Evolutionary conservation across 2,329 filamentous ascomycete species (phyloP).

Genomic region (Ophiostoma sp.): DNA sequence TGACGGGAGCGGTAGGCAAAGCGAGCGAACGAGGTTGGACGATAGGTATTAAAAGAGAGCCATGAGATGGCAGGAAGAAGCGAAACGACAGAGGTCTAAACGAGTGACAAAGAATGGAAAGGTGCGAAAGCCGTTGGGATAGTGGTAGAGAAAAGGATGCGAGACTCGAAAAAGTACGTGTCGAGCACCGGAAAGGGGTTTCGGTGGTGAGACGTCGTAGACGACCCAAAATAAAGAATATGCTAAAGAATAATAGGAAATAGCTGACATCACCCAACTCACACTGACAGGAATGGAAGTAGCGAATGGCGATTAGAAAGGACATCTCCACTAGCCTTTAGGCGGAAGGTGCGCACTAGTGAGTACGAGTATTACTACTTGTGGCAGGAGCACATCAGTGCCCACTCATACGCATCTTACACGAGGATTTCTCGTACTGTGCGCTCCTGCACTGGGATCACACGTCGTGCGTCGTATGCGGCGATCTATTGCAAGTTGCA

Average conservation of each 20-base stretch:
- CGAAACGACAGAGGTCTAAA: background rate
- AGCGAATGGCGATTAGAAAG: too few relatives aligned
- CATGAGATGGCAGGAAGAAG: background rate
- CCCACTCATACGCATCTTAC: background rate
- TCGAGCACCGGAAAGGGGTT: background rate
- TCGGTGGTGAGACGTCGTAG: slow-evolving; percentile 3
- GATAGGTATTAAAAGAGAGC: too few relatives aligned
- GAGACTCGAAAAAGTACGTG: background rate
- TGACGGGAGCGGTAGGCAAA: background rate
- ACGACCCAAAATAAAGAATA: background rate
- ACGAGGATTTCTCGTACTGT: background rate
- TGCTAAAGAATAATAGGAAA: too few relatives aligned
- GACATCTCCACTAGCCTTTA: background rate
- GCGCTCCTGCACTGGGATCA: background rate
- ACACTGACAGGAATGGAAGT: slow-evolving; percentile 2
- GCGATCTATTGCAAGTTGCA: background rate
- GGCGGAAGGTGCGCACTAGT: background rate
- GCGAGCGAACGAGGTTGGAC: background rate
- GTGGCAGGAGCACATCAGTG: background rate
- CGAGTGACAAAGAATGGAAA: background rate
- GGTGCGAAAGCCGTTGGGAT: background rate
- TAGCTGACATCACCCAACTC: background rate
- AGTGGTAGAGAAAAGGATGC: background rate
- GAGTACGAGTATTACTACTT: background rate
- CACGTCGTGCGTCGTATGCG: background rate